phyloP scores from a whole-genome alignment of 306 rosid genomes.

The Gillenia trifoliata region DNA sequence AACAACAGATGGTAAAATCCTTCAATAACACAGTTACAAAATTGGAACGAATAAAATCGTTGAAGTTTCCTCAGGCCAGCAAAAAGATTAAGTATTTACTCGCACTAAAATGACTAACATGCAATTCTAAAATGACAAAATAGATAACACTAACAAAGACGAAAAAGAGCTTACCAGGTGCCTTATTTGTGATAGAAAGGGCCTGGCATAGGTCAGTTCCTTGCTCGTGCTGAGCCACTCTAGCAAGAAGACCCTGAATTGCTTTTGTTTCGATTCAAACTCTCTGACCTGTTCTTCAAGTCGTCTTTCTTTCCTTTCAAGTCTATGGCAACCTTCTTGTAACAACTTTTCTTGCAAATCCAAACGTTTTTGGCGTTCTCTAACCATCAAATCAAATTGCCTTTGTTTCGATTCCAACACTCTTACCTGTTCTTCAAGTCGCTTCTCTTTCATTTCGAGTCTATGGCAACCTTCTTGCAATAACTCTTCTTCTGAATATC shows the following conservation, averaged over 20 bases:
- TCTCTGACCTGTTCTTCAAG: background rate
- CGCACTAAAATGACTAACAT: no score
- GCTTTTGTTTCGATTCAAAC: background rate
- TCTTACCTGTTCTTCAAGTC: no score
- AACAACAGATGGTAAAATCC: background rate
- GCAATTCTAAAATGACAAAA: no score
- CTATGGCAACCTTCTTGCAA: no score
- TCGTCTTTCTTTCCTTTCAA: conserved; percentile 1
- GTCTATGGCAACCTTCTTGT: no score
- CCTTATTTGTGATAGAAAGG: no score
- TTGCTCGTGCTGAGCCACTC: conserved; percentile 27
- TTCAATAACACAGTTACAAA: background rate
- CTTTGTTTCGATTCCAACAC: no score
- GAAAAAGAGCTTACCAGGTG: conserved; percentile 33
- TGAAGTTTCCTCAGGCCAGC: background rate
- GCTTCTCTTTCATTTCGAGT: no score
- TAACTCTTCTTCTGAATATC: no score
- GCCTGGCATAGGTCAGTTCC: conserved; percentile 17
- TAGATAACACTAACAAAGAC: background rate
- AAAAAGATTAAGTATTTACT: background rate
- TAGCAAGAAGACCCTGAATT: conserved; percentile 29
- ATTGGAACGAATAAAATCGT: no score
- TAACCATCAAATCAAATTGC: background rate
- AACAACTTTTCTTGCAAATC: no score
- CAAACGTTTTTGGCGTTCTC: no score